Evolutionary conservation across 1,139 yeast genomes (phyloP).

Genomic region (Meyerozyma elateridarum): DNA sequence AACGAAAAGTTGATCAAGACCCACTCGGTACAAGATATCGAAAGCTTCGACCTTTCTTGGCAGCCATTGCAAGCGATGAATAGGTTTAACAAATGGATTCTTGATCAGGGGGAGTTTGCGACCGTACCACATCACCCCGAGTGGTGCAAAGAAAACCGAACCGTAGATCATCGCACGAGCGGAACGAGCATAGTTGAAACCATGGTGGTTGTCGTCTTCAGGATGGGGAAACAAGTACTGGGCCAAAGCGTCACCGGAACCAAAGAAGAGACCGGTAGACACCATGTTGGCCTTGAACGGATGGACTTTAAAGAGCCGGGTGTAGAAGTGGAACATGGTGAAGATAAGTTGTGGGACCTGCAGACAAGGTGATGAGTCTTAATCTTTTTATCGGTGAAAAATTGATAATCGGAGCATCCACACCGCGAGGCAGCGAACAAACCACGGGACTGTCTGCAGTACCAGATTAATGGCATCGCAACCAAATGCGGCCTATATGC

Average conservation of each 20-base stretch:
- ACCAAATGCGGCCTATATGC: no score
- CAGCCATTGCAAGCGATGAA: conserved; percentile 10
- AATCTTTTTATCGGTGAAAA: no score
- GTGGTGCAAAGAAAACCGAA: conserved; percentile 68
- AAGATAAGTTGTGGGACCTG: no score
- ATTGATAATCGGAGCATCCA: no score
- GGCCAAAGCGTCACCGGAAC: conserved; percentile 70
- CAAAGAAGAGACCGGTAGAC: conserved; percentile 61
- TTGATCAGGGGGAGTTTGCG: conserved; percentile 46
- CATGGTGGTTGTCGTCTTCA: conserved; percentile 12
- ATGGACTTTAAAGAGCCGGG: conserved; percentile 34
- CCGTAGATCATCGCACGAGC: conserved; percentile 71
- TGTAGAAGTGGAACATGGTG: conserved; percentile 33
- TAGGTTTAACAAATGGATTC: conserved; percentile 32
- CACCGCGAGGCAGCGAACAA: no score
- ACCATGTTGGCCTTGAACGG: conserved; percentile 54
- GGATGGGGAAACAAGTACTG: conserved; percentile 50
- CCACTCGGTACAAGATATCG: conserved; percentile 34
- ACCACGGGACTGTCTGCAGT: no score
- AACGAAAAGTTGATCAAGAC: conserved; percentile 32
- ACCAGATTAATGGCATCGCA: no score
- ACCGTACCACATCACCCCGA: conserved; percentile 69
- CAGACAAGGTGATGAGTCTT: no score
- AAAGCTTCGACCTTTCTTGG: conserved; percentile 15
- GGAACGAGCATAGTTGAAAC: conserved; percentile 47